Evolutionary conservation across 1,284 basidiomycete species (phyloP), one percentile per base, ranked within the genome.

Genomic region (Tranzscheliella williamsii): DNA sequence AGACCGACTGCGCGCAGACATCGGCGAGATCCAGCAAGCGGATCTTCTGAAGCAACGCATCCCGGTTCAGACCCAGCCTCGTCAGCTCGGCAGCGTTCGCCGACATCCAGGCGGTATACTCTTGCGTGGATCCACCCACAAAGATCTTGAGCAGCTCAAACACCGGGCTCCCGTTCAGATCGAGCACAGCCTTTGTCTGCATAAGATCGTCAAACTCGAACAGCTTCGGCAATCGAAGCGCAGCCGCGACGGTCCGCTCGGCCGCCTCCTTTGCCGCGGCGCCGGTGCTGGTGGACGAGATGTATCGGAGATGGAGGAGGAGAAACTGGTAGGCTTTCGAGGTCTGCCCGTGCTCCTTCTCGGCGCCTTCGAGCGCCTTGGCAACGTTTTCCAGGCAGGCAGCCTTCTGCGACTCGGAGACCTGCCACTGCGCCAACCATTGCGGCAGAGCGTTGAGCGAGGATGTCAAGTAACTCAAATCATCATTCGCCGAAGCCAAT

Each of bases 191-290:
- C 13, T 50, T 38, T 31, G 72, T 61, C 24, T 73, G 58, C 15
- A 70, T 22, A 21, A 77, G 39, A 16, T 72, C 61, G 16, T 73
- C 74, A 32, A 76, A 72, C 24, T 76, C 75, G 42, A 68, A 76
- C 23, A 76, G 41, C 39, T 70, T 68, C 21, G 72, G 67, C 31
- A 75, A 46, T 2, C 67, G 51, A 8, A 77, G 56, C 2, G 74
- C 72, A 11, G 69, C 46, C 9, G 72, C 68, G 20, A 77, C 46
- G 9, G 60, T 63, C 18, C 54, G 47, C 29, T 73, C 73, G 4
- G 74, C 72, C 1, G 65, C 52, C 4, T 54, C 33, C 23, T 51
- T 56, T 12, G 64, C 42, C 1, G 38, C 41, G 0, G 40, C 33
- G 3, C 24, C 18, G 6, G 38, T n/a, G 2, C 56, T 23, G 5